A percentile compares a stretch with the other conserved stretches of the same genome.
Conservation (phyloP, 345 rosid genomes). For the Pistacia integerrima region DNA sequence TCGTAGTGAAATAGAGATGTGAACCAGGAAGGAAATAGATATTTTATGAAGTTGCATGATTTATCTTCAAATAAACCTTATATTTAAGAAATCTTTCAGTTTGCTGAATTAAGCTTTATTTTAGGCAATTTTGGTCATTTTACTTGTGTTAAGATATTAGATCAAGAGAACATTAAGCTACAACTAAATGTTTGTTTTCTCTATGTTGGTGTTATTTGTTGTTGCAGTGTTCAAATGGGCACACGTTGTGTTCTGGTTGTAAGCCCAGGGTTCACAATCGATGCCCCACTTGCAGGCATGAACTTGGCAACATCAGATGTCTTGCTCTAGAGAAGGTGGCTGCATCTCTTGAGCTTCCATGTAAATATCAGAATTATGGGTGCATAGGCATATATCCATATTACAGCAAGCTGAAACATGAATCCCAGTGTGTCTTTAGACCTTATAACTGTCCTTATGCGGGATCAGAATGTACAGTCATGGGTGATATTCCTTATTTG, state of each 20-base stretch:
- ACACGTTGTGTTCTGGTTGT: conserved; percentile 79
- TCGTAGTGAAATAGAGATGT: not conserved
- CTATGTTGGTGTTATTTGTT: conserved; percentile 10
- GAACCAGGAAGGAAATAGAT: not conserved
- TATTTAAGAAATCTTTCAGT: no score
- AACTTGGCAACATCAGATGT: conserved; percentile 85
- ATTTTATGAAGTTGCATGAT: not conserved
- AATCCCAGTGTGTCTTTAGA: conserved; percentile 62
- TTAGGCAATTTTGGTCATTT: not conserved
- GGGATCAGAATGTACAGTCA: conserved; percentile 75
- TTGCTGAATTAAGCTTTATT: not conserved
- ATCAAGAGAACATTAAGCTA: not conserved
- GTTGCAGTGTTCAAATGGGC: conserved; percentile 78
- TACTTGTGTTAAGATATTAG: not conserved
- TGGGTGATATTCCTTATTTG: conserved; percentile 74
- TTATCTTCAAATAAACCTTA: not conserved
- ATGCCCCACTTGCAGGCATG: conserved; percentile 87
- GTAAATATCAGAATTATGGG: conserved; percentile 78
- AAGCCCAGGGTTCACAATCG: conserved; percentile 82
- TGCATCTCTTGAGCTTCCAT: conserved; percentile 83
- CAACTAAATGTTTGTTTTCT: conserved; percentile 1
- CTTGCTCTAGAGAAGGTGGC: conserved; percentile 88
- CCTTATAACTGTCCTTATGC: conserved; percentile 85
- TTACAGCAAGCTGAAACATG: conserved; percentile 83
- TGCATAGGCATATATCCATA: conserved; percentile 76